phyloP scores from a whole-genome alignment of 1,284 basidiomycete species.

The Puccinia polysora region DNA sequence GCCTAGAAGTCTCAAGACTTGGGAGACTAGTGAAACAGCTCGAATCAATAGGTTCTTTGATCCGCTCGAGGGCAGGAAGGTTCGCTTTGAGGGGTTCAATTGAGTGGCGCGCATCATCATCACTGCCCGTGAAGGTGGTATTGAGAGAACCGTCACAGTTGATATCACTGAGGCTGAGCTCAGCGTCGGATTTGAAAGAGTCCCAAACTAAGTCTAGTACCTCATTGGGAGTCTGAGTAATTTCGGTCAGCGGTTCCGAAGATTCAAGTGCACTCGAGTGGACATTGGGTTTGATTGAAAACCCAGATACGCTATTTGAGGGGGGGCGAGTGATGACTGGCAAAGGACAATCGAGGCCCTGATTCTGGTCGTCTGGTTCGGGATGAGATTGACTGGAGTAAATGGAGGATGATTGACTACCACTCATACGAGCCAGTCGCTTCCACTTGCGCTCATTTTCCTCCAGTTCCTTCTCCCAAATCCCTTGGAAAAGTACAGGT shows the following conservation, averaged over 20 bases:
- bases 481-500: slow-evolving; percentile 28
- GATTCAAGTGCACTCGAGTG: background rate
- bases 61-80: slow-evolving; percentile 17
- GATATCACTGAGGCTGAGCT: slow-evolving; percentile 39
- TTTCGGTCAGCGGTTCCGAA: background rate
- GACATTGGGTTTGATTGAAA: background rate
- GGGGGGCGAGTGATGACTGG: background rate
- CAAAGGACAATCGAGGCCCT: background rate
- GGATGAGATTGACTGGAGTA: slow-evolving; percentile 6
- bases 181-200: slow-evolving; percentile 41
- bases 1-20: background rate
- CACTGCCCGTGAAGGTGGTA: background rate
- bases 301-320: background rate
- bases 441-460: slow-evolving; percentile 44
- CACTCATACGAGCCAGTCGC: slow-evolving; percentile 30
- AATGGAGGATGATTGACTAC: slow-evolving; percentile 26
- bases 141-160: slow-evolving; percentile 3
- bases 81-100: background rate
- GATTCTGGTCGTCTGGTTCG: background rate
- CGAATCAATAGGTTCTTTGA: too few species aligned
- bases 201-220: slow-evolving; percentile 31
- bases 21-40: too few species aligned
- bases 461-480: slow-evolving; percentile 39
- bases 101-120: background rate
- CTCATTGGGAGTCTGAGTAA: slow-evolving; percentile 8